A percentile compares a stretch with the other conserved stretches of the same genome.
Conservation (phyloP, 306 rosid species). For the Crotalaria pallida region DNA sequence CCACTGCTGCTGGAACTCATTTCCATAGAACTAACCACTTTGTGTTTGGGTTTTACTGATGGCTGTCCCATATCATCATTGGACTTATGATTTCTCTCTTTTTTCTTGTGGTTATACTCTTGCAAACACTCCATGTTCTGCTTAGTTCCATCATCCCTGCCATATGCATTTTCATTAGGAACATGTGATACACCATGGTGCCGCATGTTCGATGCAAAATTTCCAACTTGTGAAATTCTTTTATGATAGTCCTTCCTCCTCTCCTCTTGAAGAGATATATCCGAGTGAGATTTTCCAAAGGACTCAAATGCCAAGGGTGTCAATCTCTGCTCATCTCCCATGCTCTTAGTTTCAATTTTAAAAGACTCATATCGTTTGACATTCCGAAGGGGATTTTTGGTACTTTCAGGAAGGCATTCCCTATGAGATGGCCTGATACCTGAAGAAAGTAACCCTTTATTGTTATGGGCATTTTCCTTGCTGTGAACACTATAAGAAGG, state of each 20-base stretch:
- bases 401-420: conserved; percentile 28
- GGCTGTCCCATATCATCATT: conserved; percentile 22
- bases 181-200: conserved; percentile 23
- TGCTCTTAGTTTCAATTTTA: conserved; percentile 30
- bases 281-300: conserved; percentile 35
- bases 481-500: conserved; percentile 25
- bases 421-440: conserved; percentile 30
- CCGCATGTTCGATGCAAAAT: conserved; percentile 25
- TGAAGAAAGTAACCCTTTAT: conserved; percentile 25
- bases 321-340: conserved; percentile 33
- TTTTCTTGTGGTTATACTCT: conserved; percentile 30
- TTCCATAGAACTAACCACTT: conserved; percentile 33
- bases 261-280: conserved; percentile 32
- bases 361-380: conserved; percentile 29
- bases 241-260: conserved; percentile 29
- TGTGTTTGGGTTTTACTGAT: conserved; percentile 24
- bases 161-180: conserved; percentile 30
- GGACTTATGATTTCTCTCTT: conserved; percentile 32
- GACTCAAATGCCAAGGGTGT: conserved; percentile 26
- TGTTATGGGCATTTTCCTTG: conserved; percentile 28
- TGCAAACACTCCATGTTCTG: conserved; percentile 27
- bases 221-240: conserved; percentile 28
- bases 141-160: conserved; percentile 23
- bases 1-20: conserved; percentile 18
- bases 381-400: conserved; percentile 34